Evolutionary conservation across 2,329 filamentous ascomycete genomes (phyloP).

Genomic region (Ophiocordyceps camponoti-leonardi): DNA sequence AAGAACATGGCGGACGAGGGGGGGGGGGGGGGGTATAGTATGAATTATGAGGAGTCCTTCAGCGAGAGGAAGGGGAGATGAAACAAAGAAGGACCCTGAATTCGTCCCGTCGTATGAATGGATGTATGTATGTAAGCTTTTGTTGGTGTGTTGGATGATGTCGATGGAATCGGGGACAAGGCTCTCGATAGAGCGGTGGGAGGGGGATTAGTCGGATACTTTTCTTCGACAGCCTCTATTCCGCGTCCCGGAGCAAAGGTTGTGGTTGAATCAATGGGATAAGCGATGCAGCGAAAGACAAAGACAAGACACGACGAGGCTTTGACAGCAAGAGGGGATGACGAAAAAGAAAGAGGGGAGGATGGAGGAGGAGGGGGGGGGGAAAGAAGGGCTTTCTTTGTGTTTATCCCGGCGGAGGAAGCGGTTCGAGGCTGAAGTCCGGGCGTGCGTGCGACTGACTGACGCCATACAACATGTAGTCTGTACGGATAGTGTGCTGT

Average conservation of each 20-base stretch:
- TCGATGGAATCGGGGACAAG: neutral
- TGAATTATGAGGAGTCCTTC: neutral
- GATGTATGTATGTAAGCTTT: neutral
- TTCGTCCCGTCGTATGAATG: neutral
- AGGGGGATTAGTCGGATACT: too few species aligned
- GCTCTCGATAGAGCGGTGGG: too few species aligned
- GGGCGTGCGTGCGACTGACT: too few species aligned
- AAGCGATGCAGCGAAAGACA: neutral
- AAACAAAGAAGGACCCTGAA: neutral
- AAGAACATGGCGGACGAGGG: conserved; percentile 30
- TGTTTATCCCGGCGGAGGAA: too few species aligned
- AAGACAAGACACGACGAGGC: neutral
- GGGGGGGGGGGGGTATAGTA: too few species aligned
- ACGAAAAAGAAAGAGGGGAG: neutral
- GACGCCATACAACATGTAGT: too few species aligned
- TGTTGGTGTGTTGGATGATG: neutral
- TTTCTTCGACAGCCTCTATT: too few species aligned
- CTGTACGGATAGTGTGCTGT: too few species aligned
- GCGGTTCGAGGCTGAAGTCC: too few species aligned
- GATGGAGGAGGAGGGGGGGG: too few species aligned
- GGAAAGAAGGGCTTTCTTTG: too few species aligned
- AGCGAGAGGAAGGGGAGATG: neutral
- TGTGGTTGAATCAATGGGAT: neutral
- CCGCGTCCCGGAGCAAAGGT: too few species aligned
- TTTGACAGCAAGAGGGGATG: neutral